Evolutionary conservation across 495 filamentous ascomycete species (phyloP), one percentile per base, ranked within the genome.

Genomic region (Podospora tetraspora): DNA sequence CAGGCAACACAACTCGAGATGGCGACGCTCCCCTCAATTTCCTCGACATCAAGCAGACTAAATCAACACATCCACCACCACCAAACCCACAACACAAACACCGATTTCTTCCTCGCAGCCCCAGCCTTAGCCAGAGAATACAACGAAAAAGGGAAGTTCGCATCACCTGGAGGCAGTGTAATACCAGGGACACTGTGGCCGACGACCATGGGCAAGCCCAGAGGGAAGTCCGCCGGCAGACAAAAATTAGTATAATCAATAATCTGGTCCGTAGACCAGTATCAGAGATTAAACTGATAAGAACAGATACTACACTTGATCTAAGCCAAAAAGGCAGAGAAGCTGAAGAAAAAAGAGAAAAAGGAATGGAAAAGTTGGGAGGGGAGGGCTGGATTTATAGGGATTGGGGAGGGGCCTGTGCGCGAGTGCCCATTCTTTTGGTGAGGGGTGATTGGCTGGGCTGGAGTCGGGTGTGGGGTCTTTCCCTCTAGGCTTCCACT

Each of bases 281-380:
- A 86, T 85, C 84, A 88, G 85, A 86, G 83, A 87, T 94, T 93
- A 94, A 92, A 94, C 91, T 94, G 90, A 93, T 93, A 94, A 96
- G 92, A 96, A 96, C 92, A 96, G 92, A 95, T 96, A 95, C 92
- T 94, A 95, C 91, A 95, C 92, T 94, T 94, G 92, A 95, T 94
- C 92, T 95, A 90, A 91, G 88, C 88, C 88, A 90, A 88, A 87
- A 88, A 88, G 87, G 74, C 76, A 78, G 76, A 74, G 76, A 74
- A 76, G 74, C 74, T 76, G 69, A 76, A 72, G 70, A 76, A 72
- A 61, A 76, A 76, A 19, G 34, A 43, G 4, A 66, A 60, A 29
- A 60, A 3, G 24, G 13, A 60, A 0, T 3, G 59, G 59, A 69
- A 65, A 63, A 19, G 13, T 25, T 23, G 34, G 34, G 34, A 60